These are phyloP conservation scores for Leonotis leonurus DNA, from an alignment of 257 asterid species.

Conservation along the genomic window DNA sequence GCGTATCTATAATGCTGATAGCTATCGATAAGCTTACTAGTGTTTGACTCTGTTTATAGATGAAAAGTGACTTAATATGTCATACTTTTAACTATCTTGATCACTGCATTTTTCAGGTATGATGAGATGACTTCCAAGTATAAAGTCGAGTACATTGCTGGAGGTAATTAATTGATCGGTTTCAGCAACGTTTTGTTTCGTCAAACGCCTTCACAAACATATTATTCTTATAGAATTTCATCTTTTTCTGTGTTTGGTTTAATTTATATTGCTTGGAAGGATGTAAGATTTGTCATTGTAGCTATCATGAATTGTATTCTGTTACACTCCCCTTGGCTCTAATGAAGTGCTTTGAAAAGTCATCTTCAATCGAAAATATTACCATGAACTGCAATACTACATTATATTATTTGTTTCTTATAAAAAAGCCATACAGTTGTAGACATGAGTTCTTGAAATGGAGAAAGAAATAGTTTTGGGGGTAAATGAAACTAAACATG, in stretches of 20 bases:
- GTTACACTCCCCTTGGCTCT: neutral
- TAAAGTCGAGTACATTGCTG: constrained; percentile 79
- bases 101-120: constrained; percentile 42
- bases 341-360: neutral
- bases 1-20: neutral
- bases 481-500: neutral
- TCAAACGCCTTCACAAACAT: neutral
- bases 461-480: no score
- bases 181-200: neutral
- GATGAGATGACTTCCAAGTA: constrained; percentile 60
- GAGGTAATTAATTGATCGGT: constrained; percentile 52
- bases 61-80: neutral
- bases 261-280: neutral
- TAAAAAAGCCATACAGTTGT: neutral
- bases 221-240: neutral
- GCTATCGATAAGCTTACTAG: neutral
- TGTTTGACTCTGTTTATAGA: neutral
- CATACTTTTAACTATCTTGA: neutral
- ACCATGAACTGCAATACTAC: neutral
- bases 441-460: neutral
- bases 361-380: neutral
- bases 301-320: neutral
- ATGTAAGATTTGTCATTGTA: neutral
- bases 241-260: neutral
- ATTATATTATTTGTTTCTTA: neutral